A percentile compares a stretch with the other conserved stretches of the same genome.
Conservation (phyloP, 306 rosid genomes). For the Alnus rubra region DNA sequence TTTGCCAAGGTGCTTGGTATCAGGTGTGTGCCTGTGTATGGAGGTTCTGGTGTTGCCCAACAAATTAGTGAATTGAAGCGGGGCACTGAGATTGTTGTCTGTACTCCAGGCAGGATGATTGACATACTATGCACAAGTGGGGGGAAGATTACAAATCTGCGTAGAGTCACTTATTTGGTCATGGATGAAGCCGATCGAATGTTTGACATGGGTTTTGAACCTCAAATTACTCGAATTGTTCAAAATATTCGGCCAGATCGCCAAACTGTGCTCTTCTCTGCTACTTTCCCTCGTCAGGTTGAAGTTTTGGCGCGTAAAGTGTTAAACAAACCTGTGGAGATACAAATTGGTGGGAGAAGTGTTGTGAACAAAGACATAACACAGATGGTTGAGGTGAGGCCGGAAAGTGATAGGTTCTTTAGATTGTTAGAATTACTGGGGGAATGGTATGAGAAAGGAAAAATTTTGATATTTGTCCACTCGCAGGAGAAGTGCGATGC, state of each 20-base stretch:
- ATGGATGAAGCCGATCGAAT: slow-evolving; percentile 99
- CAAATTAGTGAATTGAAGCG: slow-evolving; percentile 97
- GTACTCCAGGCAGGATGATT: slow-evolving; percentile 98
- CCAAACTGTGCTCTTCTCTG: slow-evolving; percentile 91
- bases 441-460: slow-evolving; percentile 93
- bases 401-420: slow-evolving; percentile 75
- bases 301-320: slow-evolving; percentile 88
- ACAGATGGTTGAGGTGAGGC: slow-evolving; percentile 86
- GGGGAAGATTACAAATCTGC: slow-evolving; percentile 88
- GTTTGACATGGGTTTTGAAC: slow-evolving; percentile 99
- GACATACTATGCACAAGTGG: slow-evolving; percentile 94
- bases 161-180: slow-evolving; percentile 85
- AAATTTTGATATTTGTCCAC: slow-evolving; percentile 86
- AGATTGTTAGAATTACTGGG: slow-evolving; percentile 85
- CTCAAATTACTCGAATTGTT: slow-evolving; percentile 92
- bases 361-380: slow-evolving; percentile 88
- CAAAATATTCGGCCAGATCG: slow-evolving; percentile 86
- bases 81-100: slow-evolving; percentile 93
- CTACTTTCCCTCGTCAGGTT: slow-evolving; percentile 91
- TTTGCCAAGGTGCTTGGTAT: slow-evolving; percentile 74
- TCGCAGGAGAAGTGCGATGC: slow-evolving; percentile 90
- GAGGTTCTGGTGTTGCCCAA: slow-evolving; percentile 99
- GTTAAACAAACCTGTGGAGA: slow-evolving; percentile 80
- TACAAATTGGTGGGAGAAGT: slow-evolving; percentile 97
- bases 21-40: slow-evolving; percentile 91